A percentile compares a stretch with the other conserved stretches of the same genome.
phyloP scores from a whole-genome alignment of 805 yeast species.

The Metschnikowia amazonensis region DNA sequence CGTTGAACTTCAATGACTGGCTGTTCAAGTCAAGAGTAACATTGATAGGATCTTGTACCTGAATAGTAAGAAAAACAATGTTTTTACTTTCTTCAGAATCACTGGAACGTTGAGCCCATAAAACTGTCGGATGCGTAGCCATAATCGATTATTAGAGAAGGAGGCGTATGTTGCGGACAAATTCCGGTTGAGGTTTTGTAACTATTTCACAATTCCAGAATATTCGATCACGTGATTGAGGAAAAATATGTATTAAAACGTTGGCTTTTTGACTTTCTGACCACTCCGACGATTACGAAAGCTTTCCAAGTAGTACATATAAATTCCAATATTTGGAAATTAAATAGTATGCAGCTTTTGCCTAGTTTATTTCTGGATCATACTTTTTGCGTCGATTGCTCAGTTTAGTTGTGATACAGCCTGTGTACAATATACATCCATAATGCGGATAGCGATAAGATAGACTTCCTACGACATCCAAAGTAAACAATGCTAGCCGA shows the following conservation, averaged over 20 bases:
- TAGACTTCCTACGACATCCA: background rate
- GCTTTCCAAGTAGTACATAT: background rate
- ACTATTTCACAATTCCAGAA: slow-evolving; percentile 15
- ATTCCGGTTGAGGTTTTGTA: background rate
- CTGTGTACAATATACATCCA: background rate
- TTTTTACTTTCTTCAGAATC: slow-evolving; percentile 71
- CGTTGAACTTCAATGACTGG: slow-evolving; percentile 48
- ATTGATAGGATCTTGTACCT: slow-evolving; percentile 63
- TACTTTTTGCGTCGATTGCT: background rate
- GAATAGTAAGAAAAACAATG: slow-evolving; percentile 67
- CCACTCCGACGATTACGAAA: no score
- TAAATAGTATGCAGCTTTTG: no score
- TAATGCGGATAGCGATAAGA: slow-evolving; percentile 3
- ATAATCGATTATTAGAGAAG: slow-evolving; percentile 6
- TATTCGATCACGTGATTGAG: slow-evolving; percentile 18
- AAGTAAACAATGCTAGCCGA: slow-evolving; percentile 11
- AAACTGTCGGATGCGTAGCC: slow-evolving; percentile 47
- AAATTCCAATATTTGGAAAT: no score
- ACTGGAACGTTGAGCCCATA: slow-evolving; percentile 96
- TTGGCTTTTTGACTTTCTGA: no score
- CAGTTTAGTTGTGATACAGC: background rate
- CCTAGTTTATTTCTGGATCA: no score
- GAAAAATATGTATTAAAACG: background rate
- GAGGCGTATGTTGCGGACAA: background rate
- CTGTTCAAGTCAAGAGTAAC: slow-evolving; percentile 61